phyloP scores from a whole-genome alignment of 2,329 filamentous ascomycete species.

The Sclerotinia sclerotiorum region DNA sequence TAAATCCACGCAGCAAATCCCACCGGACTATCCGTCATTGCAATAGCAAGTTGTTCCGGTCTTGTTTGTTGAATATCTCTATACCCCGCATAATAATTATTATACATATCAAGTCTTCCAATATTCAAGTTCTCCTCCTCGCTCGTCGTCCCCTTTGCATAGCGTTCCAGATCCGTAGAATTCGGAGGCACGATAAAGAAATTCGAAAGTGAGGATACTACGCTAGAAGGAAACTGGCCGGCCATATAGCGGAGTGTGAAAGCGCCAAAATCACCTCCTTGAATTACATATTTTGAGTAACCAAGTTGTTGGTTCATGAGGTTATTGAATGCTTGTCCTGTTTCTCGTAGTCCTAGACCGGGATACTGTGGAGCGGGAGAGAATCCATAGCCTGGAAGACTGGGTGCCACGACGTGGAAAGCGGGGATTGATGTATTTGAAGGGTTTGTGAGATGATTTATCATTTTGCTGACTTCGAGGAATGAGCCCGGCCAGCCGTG shows the following conservation, averaged over 20 bases:
- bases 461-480: constrained; percentile 42
- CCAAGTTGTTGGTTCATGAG: constrained; percentile 46
- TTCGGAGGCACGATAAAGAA: constrained; percentile 26
- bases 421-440: constrained; percentile 36
- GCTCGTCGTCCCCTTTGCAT: constrained; percentile 3
- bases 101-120: neutral
- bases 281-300: constrained; percentile 34
- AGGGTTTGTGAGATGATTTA: constrained; percentile 39
- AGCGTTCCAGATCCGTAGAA: constrained; percentile 20
- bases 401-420: constrained; percentile 50
- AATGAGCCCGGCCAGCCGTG: constrained; percentile 49
- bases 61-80: constrained; percentile 18
- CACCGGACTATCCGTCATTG: constrained; percentile 40
- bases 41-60: constrained; percentile 26
- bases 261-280: constrained; percentile 34
- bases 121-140: constrained; percentile 21
- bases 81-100: neutral
- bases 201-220: constrained; percentile 23
- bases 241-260: constrained; percentile 23
- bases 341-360: constrained; percentile 44
- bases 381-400: constrained; percentile 54
- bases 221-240: neutral
- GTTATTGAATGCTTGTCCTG: constrained; percentile 41
- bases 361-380: constrained; percentile 42
- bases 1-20: constrained; percentile 39